Base-by-base conservation (phyloP, 176 grass and related monocot species). In the Paspalum vaginatum region DNA sequence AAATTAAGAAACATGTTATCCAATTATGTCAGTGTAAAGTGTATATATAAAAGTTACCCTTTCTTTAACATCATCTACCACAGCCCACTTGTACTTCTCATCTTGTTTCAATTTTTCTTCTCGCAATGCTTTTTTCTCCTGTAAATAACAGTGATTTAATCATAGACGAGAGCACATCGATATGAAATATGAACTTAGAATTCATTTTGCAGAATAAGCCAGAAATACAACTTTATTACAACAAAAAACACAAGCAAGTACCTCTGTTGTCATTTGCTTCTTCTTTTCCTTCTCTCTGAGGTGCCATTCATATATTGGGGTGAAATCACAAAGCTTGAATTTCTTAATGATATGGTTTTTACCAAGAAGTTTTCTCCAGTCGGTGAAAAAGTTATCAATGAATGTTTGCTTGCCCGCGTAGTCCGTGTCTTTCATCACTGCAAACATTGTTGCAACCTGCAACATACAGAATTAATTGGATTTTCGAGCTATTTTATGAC, bases 381-480 rank as follows among this genome's bases (percentile, higher is more conserved):
- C 96, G 41, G 60, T 79, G 66, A 92, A 93, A 81, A 99, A 99
- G 73, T 99, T 99, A 1, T 91, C 84, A 4, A 89, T 85, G 78
- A 99, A 99, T 81, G 84, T 86, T 56, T 68, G 7, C 68, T 88
- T 99, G 22, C 60, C 13, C 0, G 88, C 92, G 21, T 95, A 99
- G 2, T 95, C 92, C 56, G 96, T 87, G 72, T 89, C 90, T 77
- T 91, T 95, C 96, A 99, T 99, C 54, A 95, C 92, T 70, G 96
- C 92, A 91, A 99, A 99, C 96, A 99, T 99, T 40, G 96, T 99
- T 55, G 96, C 96, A 88, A 99, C 92, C n/a, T 98, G 66, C 42
- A 56, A 70, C 37, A 9, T 43, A 78, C 7, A 80, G 20, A 55
- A 56, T 56, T 56, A 68, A 65, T 76, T 81, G 11, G 22, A 74